Conservation (phyloP, 2,329 filamentous ascomycete genomes). For the Onygenales sp. region DNA sequence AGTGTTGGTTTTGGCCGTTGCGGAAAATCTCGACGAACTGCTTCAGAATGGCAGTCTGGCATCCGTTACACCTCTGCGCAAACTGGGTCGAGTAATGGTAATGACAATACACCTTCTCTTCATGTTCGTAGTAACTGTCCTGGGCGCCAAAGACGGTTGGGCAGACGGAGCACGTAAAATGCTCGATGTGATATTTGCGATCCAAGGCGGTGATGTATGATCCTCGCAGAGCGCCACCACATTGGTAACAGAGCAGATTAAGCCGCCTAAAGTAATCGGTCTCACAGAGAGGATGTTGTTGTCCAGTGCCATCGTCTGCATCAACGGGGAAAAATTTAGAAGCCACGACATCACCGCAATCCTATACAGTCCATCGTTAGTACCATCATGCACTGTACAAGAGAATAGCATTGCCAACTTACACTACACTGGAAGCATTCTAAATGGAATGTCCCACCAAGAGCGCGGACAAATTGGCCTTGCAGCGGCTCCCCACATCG, state of each 20-base stretch:
- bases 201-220: conserved; percentile 98
- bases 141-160: conserved; percentile 96
- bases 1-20: conserved; percentile 96
- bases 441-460: conserved; percentile 89
- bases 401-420: conserved; percentile 30
- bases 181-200: conserved; percentile 97
- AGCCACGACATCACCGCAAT: conserved; percentile 92
- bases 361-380: conserved; percentile 43
- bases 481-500: conserved; percentile 84
- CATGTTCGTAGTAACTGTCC: conserved; percentile 98
- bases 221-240: conserved; percentile 82
- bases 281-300: conserved; percentile 95
- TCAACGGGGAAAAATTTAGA: conserved; percentile 98
- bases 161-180: conserved; percentile 96
- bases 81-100: conserved; percentile 98
- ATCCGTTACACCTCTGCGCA: conserved; percentile 91
- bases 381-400: conserved; percentile 2
- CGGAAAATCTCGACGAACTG: conserved; percentile 98
- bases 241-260: conserved; percentile 82
- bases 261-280: conserved; percentile 94
- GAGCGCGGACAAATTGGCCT: conserved; percentile 88
- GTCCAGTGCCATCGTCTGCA: conserved; percentile 68
- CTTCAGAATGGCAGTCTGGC: conserved; percentile 93
- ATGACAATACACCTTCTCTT: conserved; percentile 92
- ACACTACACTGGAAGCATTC: conserved; percentile 98